Conservation (phyloP, 495 filamentous ascomycete genomes). For the Apiosordaria backusii region DNA sequence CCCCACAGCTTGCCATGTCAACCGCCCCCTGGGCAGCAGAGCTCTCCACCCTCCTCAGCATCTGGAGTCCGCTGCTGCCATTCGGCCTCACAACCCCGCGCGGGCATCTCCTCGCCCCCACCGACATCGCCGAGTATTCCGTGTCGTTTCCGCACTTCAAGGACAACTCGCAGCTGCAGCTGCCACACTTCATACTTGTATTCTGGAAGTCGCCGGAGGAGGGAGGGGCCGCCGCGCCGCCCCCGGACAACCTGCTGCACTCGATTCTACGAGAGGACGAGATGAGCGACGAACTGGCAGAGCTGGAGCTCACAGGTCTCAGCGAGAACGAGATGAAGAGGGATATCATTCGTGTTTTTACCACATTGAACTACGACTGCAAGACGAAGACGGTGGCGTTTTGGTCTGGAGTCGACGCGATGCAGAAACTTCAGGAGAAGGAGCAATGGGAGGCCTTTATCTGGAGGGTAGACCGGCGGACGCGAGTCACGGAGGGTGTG, state of each 20-base stretch:
- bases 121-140: constrained; percentile 27
- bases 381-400: constrained; percentile 24
- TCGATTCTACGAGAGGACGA: constrained; percentile 22
- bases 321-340: too few relatives aligned
- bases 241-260: neutral
- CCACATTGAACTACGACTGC: constrained; percentile 27
- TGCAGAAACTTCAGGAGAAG: constrained; percentile 20
- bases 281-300: constrained; percentile 9
- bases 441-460: constrained; percentile 29
- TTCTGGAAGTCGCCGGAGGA: constrained; percentile 27
- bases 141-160: constrained; percentile 15
- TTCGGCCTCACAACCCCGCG: constrained; percentile 26
- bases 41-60: constrained; percentile 29
- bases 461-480: constrained; percentile 20
- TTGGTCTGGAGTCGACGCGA: constrained; percentile 31
- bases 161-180: neutral
- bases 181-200: constrained; percentile 29
- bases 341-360: constrained; percentile 26
- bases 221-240: neutral
- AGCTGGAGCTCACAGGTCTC: neutral
- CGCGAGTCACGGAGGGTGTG: neutral
- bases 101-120: constrained; percentile 18
- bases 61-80: constrained; percentile 31
- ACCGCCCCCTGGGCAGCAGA: constrained; percentile 31
- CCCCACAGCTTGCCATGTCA: constrained; percentile 21